Conservation (phyloP, 257 asterid genomes). For the Forsythia suspensa region DNA sequence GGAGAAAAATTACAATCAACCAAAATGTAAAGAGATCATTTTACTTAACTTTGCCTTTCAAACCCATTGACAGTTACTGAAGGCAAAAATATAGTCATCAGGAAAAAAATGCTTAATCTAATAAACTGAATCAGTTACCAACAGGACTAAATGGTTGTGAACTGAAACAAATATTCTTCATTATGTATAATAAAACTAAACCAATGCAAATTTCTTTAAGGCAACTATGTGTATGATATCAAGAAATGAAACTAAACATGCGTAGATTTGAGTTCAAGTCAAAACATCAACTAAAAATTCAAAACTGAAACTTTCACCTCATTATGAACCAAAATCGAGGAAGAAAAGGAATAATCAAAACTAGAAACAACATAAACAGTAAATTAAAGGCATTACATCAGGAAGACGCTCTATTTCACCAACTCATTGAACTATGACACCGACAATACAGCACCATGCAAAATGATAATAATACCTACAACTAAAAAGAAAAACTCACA, state of each 20-base stretch:
- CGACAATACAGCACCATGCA: too few species aligned
- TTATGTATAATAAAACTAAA: background rate
- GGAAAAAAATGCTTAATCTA: background rate
- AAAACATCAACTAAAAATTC: background rate
- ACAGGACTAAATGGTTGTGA: background rate
- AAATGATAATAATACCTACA: too few species aligned
- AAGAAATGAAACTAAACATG: background rate
- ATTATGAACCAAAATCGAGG: background rate
- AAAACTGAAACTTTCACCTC: background rate
- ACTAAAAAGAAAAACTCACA: too few species aligned
- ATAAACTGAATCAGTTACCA: conserved; percentile 6
- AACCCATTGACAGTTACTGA: conserved; percentile 5
- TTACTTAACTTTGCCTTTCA: background rate
- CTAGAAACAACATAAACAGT: background rate
- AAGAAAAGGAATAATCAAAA: background rate
- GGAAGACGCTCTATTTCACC: background rate
- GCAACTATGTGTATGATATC: background rate
- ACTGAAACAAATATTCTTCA: background rate
- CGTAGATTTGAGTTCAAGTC: background rate
- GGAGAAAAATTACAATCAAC: conserved; percentile 6
- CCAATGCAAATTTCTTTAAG: background rate
- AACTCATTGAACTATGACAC: conserved; percentile 4
- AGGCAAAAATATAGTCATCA: background rate
- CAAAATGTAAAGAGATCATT: conserved; percentile 2
- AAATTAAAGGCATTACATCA: background rate